Base-by-base conservation (phyloP, 163 green algal species). In the Scenedesmus sp. region DNA sequence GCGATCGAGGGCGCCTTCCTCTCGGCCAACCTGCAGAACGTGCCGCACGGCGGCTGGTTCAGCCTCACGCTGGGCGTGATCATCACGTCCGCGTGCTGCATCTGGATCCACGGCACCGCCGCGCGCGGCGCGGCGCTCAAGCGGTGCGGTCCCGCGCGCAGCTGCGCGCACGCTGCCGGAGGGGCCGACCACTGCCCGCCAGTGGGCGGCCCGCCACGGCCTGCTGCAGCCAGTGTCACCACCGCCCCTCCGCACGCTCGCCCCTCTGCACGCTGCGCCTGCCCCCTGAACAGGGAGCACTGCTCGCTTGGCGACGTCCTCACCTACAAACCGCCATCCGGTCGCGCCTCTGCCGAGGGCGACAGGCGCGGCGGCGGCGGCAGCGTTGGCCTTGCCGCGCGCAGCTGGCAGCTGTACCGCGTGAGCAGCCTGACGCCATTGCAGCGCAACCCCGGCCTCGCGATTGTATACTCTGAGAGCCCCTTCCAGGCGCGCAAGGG, bases 221-320 rank as follows among this genome's bases (percentile, higher is more conserved):
- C n/a, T n/a, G n/a, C n/a, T n/a, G n/a, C n/a, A n/a, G n/a, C n/a
- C n/a, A n/a, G n/a, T n/a, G n/a, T n/a, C n/a, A n/a, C n/a, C n/a
- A n/a, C n/a, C n/a, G n/a, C n/a, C n/a, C n/a, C n/a, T n/a, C n/a
- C n/a, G n/a, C n/a, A n/a, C n/a, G n/a, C n/a, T n/a, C n/a, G n/a
- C n/a, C n/a, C n/a, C n/a, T n/a, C n/a, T n/a, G n/a, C n/a, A n/a
- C n/a, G n/a, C n/a, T n/a, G n/a, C n/a, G n/a, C n/a, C n/a, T n/a
- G n/a, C n/a, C n/a, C n/a, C n/a, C n/a, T n/a, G n/a, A n/a, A n/a
- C 60, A 67, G 60, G 60, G 20, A 67, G 28, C 60, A 67, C 29
- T 67, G 47, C 60, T 14, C n/a, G 28, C 60, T 67, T 13, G 47
- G 33, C 9, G 60, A 67, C 26, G 60, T 67, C 36, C 14, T 67